These are phyloP conservation scores for Suillus americanus DNA, from an alignment of 768 basidiomycete genomes.

Conservation along the genomic window DNA sequence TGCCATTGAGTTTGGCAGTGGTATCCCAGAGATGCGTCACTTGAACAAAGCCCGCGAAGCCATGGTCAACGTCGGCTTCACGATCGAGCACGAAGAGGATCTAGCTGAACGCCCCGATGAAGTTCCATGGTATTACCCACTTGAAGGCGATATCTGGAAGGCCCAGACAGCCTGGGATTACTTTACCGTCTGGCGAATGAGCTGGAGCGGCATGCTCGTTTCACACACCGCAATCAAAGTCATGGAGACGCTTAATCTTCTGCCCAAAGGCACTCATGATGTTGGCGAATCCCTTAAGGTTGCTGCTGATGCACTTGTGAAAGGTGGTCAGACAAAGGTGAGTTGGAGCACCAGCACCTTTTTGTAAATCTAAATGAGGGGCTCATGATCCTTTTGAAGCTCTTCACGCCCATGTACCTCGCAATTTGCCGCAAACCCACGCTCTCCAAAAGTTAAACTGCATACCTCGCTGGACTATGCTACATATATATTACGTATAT, in stretches of 20 bases:
- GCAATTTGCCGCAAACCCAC: conserved; percentile 58
- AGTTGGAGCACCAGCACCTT: conserved; percentile 13
- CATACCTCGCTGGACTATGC: background rate
- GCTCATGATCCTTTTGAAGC: conserved; percentile 40
- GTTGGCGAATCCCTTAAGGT: conserved; percentile 82
- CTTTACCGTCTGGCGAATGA: conserved; percentile 81
- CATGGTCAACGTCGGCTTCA: conserved; percentile 77
- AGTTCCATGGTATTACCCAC: conserved; percentile 89
- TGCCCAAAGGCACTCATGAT: conserved; percentile 85
- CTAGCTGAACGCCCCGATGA: conserved; percentile 74
- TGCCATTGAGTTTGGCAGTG: conserved; percentile 87
- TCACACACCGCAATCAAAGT: conserved; percentile 73
- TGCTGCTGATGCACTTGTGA: conserved; percentile 69
- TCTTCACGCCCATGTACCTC: conserved; percentile 88
- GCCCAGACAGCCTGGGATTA: conserved; percentile 89
- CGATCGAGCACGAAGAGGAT: conserved; percentile 86
- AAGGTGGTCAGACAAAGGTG: conserved; percentile 80
- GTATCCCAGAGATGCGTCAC: conserved; percentile 92
- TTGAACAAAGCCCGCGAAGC: conserved; percentile 67
- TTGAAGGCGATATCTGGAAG: conserved; percentile 86
- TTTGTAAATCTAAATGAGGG: conserved; percentile 2
- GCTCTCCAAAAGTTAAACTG: conserved; percentile 8
- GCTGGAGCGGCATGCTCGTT: conserved; percentile 74
- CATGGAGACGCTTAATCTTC: conserved; percentile 69
- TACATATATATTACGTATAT: conserved; percentile 3